Percentiles rank a stretch among this genome's conserved stretches.
Conservation (phyloP, 2,329 filamentous ascomycete species). For the Alternaria viburni region DNA sequence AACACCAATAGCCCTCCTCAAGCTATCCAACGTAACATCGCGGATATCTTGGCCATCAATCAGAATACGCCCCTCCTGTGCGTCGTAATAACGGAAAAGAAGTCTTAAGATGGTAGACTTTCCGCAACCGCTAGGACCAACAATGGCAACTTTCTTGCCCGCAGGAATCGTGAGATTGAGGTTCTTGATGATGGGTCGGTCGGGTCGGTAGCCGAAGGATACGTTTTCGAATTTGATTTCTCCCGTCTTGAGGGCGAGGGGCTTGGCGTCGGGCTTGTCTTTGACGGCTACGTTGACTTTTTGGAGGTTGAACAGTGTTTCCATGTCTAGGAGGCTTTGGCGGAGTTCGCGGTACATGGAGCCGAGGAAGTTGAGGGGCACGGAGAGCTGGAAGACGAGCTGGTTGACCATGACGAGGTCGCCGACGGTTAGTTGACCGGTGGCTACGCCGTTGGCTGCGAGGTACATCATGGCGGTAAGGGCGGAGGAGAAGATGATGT, state of each 20-base stretch:
- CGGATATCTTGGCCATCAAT: slow-evolving; percentile 94
- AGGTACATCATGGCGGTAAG: slow-evolving; percentile 98
- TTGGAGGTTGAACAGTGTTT: slow-evolving; percentile 95
- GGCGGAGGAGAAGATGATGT: slow-evolving; percentile 93
- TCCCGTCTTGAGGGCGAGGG: slow-evolving; percentile 77
- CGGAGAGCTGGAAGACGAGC: slow-evolving; percentile 95
- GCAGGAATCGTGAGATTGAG: slow-evolving; percentile 88
- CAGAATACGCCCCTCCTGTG: slow-evolving; percentile 80
- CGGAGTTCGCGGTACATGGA: slow-evolving; percentile 95
- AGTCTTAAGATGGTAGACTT: slow-evolving; percentile 93
- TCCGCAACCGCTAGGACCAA: slow-evolving; percentile 93
- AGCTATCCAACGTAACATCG: slow-evolving; percentile 78
- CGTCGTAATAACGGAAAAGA: slow-evolving; percentile 93
- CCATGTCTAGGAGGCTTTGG: slow-evolving; percentile 96
- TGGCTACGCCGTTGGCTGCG: slow-evolving; percentile 85
- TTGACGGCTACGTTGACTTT: slow-evolving; percentile 91
- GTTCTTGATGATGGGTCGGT: slow-evolving; percentile 85
- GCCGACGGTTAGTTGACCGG: slow-evolving; percentile 82
- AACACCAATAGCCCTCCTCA: slow-evolving; percentile 87
- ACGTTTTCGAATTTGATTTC: slow-evolving; percentile 96
- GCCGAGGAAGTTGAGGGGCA: slow-evolving; percentile 97
- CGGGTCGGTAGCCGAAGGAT: slow-evolving; percentile 86
- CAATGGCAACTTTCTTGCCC: slow-evolving; percentile 93
- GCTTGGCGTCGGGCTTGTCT: slow-evolving; percentile 75
- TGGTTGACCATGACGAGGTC: slow-evolving; percentile 99